Percentiles rank a stretch among this genome's conserved stretches.
Conservation (phyloP, 2,329 filamentous ascomycete species). For the Penicillium sp. region DNA sequence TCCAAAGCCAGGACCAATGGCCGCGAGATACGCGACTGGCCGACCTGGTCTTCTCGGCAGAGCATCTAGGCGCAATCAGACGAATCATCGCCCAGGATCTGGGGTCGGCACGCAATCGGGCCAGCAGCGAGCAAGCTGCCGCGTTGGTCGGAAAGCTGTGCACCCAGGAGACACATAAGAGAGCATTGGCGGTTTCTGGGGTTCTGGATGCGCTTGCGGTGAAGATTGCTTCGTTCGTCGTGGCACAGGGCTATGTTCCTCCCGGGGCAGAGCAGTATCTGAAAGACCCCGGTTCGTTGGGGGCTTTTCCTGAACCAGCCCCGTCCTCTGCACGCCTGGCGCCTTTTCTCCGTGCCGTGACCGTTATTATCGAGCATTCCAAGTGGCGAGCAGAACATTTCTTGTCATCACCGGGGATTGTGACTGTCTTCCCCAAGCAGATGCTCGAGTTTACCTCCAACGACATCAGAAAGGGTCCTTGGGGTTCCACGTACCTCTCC, state of each 20-base stretch:
- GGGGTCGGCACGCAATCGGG: constrained; percentile 48
- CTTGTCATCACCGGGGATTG: constrained; percentile 60
- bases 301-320: constrained; percentile 58
- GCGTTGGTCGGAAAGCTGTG: constrained; percentile 58
- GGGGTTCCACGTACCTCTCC: constrained; percentile 50
- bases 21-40: constrained; percentile 50
- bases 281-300: constrained; percentile 49
- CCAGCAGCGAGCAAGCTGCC: constrained; percentile 39
- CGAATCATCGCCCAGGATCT: constrained; percentile 59
- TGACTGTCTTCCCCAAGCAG: constrained; percentile 60
- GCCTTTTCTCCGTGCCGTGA: constrained; percentile 69
- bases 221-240: constrained; percentile 65
- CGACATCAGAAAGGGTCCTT: constrained; percentile 47
- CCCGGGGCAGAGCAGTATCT: constrained; percentile 56
- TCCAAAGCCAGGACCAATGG: constrained; percentile 49
- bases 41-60: constrained; percentile 58
- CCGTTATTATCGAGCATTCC: constrained; percentile 71
- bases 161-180: constrained; percentile 62
- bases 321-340: constrained; percentile 55
- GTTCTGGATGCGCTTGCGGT: constrained; percentile 73
- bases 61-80: constrained; percentile 57
- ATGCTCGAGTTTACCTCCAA: constrained; percentile 47
- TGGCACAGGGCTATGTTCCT: constrained; percentile 62
- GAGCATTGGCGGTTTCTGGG: constrained; percentile 63
- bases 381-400: constrained; percentile 69